Base-by-base conservation (phyloP, 108 stramenopile species). In the Mediolabrus comicus region DNA sequence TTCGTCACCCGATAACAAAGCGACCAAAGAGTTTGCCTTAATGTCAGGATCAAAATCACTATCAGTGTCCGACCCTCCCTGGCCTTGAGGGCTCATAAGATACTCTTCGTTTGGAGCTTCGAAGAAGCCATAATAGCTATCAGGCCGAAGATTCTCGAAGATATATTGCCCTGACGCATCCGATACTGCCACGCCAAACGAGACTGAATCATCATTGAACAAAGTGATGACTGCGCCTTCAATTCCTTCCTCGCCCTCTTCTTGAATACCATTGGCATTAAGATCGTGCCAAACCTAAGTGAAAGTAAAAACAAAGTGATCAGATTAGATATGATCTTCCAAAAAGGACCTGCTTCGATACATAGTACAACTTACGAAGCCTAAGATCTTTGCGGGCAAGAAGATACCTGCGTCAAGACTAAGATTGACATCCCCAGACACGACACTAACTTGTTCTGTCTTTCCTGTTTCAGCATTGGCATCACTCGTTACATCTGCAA, bases 391-490 rank as follows among this genome's bases (percentile, higher is more conserved):
- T 2, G 77, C 77, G 19, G 77, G 70, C 4, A 78, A 26, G 27
- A 67, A 78, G 1, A 78, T 41, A 35, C 77, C 77, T 16, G 70
- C 69, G 49, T 71, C 70, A 38, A 78, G 71, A 4, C 39, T 56
- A 34, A 7, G 77, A 71, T 62, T 65, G 59, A 28, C 22, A 22
- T 49, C 46, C 9, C 77, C 77, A 46, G 69, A 64, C 14, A 55
- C 22, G 31, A 78, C 39, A 49, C 46, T 34, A 16, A 65, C 46
- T 35, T 69, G 65, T 29, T 53, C 43, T 19, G 70, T 71, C 39
- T 46, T 52, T 49, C 62, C 53, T 39, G 69, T 71, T 4, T 67
- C 59, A 22, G 65, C 70, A 43, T 71, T 53, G 33, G 67, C 71
- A 38, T 78, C 65, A 55, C 38, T 59, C 31, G 65, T 62, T 59